Percentiles rank a stretch among this genome's conserved stretches.
Evolutionary conservation across 2,329 filamentous ascomycete species (phyloP).

Genomic region (Parascedosporium putredinis): DNA sequence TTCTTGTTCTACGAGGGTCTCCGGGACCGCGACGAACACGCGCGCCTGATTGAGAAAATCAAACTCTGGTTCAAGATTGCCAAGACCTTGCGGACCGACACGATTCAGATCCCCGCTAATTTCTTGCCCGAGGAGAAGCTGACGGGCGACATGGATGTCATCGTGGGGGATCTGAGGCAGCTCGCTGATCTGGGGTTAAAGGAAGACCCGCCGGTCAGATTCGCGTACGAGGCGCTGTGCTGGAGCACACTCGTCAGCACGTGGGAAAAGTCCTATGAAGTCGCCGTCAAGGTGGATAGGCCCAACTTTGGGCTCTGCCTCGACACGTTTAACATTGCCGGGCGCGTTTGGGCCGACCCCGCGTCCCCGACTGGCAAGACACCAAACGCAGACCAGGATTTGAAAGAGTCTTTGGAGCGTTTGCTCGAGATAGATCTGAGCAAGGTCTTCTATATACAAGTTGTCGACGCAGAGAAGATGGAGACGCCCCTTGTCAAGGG

Average conservation of each 20-base stretch:
- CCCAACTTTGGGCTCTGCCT: conserved; percentile 67
- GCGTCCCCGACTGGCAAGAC: conserved; percentile 38
- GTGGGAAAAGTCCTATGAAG: conserved; percentile 63
- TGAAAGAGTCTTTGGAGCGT: conserved; percentile 41
- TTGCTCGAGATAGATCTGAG: conserved; percentile 46
- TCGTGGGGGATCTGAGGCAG: conserved; percentile 51
- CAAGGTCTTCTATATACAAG: conserved; percentile 67
- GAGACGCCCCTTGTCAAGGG: conserved; percentile 39
- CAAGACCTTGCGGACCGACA: conserved; percentile 52
- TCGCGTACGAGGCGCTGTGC: conserved; percentile 63
- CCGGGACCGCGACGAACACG: conserved; percentile 47
- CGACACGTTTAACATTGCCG: conserved; percentile 71
- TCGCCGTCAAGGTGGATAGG: conserved; percentile 53
- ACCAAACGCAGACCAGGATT: conserved; percentile 41
- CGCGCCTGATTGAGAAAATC: conserved; percentile 48
- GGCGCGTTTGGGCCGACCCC: conserved; percentile 61
- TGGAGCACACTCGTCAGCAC: conserved; percentile 61
- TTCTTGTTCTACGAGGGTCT: conserved; percentile 72
- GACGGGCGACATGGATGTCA: conserved; percentile 38
- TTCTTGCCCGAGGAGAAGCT: conserved; percentile 45
- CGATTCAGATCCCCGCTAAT: conserved; percentile 64
- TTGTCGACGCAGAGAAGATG: conserved; percentile 63
- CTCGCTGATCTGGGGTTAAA: conserved; percentile 56
- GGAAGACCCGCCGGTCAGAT: conserved; percentile 47
- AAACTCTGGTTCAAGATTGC: conserved; percentile 60